Percentiles rank a stretch among this genome's conserved stretches.
phyloP scores from a whole-genome alignment of 2,329 filamentous ascomycete genomes.

The Eutypella sp. region DNA sequence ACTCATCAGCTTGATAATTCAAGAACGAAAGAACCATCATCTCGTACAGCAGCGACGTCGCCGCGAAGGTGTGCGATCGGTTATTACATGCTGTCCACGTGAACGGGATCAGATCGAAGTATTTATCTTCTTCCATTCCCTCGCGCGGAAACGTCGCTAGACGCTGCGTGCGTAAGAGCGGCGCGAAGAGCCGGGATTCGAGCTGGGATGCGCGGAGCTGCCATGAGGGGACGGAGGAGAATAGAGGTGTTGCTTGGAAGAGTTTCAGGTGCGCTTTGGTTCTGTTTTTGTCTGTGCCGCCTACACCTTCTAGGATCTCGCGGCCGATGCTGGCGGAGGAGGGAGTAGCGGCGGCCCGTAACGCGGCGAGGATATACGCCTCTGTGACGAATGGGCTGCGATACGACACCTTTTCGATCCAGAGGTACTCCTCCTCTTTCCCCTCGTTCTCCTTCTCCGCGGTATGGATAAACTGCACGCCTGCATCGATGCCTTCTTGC shows the following conservation, averaged over 20 bases:
- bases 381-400: not conserved
- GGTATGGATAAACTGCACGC: slow-evolving; percentile 1
- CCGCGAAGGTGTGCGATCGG: slow-evolving; percentile 11
- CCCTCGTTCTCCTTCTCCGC: too few species aligned
- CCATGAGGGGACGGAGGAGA: slow-evolving; percentile 4
- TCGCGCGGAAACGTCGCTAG: slow-evolving; percentile 13
- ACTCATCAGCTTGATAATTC: slow-evolving; percentile 17
- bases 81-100: slow-evolving; percentile 17
- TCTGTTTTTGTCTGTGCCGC: too few species aligned
- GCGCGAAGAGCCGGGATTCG: slow-evolving; percentile 5
- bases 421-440: not conserved
- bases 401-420: slow-evolving; percentile 5
- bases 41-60: slow-evolving; percentile 14
- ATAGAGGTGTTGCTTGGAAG: slow-evolving; percentile 3
- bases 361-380: not conserved
- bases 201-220: slow-evolving; percentile 7
- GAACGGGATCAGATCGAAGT: slow-evolving; percentile 18
- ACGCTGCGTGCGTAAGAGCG: slow-evolving; percentile 7
- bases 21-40: slow-evolving; percentile 14
- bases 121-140: slow-evolving; percentile 16
- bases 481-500: not conserved
- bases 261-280: not conserved
- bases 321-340: not conserved
- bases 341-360: not conserved
- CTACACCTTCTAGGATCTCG: not conserved